Percentiles rank a stretch among this genome's conserved stretches.
Conservation (phyloP, 208 protist species). For the Naegleria fowleri region DNA sequence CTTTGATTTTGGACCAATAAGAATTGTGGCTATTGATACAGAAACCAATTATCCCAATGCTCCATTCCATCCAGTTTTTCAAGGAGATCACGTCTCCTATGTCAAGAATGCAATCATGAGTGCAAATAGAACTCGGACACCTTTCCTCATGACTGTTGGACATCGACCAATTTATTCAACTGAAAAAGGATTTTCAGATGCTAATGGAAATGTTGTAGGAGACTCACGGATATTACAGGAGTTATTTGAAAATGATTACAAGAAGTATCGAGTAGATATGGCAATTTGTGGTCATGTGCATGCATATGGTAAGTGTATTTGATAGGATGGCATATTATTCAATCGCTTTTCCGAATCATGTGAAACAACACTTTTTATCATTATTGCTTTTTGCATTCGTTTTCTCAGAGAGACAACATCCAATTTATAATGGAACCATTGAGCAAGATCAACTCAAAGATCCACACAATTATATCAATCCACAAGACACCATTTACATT, state of each 20-base stretch:
- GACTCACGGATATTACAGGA: conserved; percentile 13
- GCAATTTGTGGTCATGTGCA: conserved; percentile 37
- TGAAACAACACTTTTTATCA: no score
- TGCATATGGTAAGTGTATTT: conserved; percentile 27
- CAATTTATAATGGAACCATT: background rate
- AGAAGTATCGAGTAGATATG: conserved; percentile 31
- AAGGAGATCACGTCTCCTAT: conserved; percentile 33
- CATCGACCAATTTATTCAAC: conserved; percentile 52
- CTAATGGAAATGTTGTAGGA: background rate
- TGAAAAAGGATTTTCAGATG: conserved; percentile 20
- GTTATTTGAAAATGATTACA: conserved; percentile 30
- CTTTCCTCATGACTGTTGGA: conserved; percentile 51
- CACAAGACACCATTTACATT: background rate
- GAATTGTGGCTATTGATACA: conserved; percentile 44
- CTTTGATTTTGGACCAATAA: conserved; percentile 48
- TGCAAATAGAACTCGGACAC: conserved; percentile 46
- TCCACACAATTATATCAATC: background rate
- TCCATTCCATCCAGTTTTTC: conserved; percentile 7
- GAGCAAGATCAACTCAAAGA: background rate
- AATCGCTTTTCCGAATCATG: no score
- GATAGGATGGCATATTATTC: no score
- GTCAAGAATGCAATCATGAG: conserved; percentile 40
- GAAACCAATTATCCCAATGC: conserved; percentile 42
- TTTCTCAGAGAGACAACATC: conserved; percentile 11
- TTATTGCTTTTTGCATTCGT: no score